These are phyloP conservation scores for Ceriops decandra DNA, from an alignment of 345 rosid species.

Conservation along the genomic window DNA sequence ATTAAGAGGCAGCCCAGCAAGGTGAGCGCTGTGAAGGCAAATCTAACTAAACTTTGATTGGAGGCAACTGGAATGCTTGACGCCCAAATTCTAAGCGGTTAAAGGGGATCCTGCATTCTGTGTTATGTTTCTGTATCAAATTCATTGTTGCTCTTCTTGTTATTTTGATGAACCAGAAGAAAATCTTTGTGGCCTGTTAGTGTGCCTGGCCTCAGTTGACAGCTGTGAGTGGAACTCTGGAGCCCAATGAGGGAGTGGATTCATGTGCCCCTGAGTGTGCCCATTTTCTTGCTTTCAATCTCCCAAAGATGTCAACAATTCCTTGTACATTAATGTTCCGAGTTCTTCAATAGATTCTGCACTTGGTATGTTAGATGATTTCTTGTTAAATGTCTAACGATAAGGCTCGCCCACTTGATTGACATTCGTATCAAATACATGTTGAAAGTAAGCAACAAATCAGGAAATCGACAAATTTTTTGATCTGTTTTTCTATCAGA, in stretches of 20 bases:
- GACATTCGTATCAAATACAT: background rate
- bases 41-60: too few species aligned
- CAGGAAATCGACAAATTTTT: too few species aligned
- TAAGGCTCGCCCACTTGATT: background rate
- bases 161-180: background rate
- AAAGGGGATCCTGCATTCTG: too few species aligned
- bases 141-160: background rate
- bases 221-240: background rate
- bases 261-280: background rate
- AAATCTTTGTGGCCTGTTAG: background rate
- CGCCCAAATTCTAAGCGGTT: too few species aligned
- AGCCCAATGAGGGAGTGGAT: background rate
- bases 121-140: background rate
- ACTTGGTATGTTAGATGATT: background rate
- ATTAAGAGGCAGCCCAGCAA: too few species aligned
- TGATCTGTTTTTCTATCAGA: too few species aligned
- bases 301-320: background rate
- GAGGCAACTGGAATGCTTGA: too few species aligned
- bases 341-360: background rate
- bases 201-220: background rate
- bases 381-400: background rate
- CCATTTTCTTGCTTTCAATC: background rate
- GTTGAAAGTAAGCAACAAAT: too few species aligned
- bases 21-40: too few species aligned
- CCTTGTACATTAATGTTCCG: background rate